These are phyloP conservation scores for Haplosporangium sp. DNA, from an alignment of 371 early-diverging fungal genomes.

Conservation along the genomic window DNA sequence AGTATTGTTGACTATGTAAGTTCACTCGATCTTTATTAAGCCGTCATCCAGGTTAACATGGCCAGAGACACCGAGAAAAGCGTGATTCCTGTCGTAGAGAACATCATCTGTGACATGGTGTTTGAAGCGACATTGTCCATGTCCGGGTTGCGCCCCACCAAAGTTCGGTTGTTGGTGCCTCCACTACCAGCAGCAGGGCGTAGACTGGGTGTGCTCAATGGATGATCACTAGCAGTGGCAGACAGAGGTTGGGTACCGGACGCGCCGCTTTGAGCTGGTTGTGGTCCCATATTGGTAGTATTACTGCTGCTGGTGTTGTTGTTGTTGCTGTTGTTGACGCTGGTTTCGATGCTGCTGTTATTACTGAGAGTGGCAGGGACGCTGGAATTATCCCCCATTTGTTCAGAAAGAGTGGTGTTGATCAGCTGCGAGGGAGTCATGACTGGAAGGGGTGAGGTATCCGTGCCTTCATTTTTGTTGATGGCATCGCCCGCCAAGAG, in stretches of 20 bases:
- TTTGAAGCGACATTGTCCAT: constrained; percentile 8
- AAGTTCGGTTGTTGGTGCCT: constrained; percentile 3
- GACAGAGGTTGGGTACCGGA: too few species aligned
- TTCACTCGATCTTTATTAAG: too few species aligned
- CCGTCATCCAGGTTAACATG: constrained; percentile 15
- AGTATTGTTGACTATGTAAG: neutral
- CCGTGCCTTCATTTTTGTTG: constrained; percentile 16
- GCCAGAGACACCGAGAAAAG: constrained; percentile 6
- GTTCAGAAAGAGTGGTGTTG: constrained; percentile 5
- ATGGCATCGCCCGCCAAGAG: constrained; percentile 33
- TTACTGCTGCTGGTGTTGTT: neutral
- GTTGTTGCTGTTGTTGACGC: neutral
- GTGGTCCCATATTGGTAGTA: neutral
- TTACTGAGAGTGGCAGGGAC: too few species aligned
- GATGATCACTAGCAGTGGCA: neutral
- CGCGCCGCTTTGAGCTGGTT: neutral
- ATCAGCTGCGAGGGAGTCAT: constrained; percentile 26
- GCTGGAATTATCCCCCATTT: neutral
- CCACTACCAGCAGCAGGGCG: neutral
- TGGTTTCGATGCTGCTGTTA: neutral
- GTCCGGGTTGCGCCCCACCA: constrained; percentile 1
- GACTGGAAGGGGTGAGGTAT: constrained; percentile 12
- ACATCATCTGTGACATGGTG: neutral
- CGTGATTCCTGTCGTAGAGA: neutral
- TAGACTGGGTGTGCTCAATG: neutral